A percentile compares a stretch with the other conserved stretches of the same genome.
These are phyloP conservation scores for Xylaria nigripes DNA, from an alignment of 495 filamentous ascomycete genomes.

Conservation along the genomic window DNA sequence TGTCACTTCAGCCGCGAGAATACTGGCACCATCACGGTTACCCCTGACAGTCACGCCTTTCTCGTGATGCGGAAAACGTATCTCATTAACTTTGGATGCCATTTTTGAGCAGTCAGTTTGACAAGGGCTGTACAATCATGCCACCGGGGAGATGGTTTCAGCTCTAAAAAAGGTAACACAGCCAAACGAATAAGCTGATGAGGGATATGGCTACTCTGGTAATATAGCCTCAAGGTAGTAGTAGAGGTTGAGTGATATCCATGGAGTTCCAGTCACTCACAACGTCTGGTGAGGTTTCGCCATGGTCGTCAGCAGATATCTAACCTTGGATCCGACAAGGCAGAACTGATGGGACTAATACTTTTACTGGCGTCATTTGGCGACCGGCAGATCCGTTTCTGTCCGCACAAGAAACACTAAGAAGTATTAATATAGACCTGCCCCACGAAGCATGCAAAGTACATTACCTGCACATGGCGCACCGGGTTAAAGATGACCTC, in stretches of 20 bases:
- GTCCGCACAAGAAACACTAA: neutral
- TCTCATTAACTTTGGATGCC: no score
- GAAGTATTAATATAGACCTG: neutral
- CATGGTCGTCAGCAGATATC: no score
- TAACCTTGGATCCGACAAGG: no score
- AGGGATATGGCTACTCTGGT: neutral
- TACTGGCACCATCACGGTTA: neutral
- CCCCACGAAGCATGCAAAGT: neutral
- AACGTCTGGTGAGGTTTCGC: no score
- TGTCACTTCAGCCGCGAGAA: neutral
- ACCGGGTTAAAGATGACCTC: neutral
- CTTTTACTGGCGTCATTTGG: neutral
- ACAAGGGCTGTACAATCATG: constrained; percentile 6
- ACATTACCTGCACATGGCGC: neutral
- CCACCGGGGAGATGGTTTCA: neutral
- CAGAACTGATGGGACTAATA: no score
- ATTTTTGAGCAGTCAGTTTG: neutral
- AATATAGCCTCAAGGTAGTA: neutral
- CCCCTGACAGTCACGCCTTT: neutral
- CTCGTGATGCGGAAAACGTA: neutral
- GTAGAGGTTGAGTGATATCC: neutral
- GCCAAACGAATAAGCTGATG: neutral
- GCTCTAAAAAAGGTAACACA: constrained; percentile 6
- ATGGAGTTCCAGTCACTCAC: no score
- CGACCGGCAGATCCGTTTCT: no score